Base-by-base conservation (phyloP, 108 stramenopile genomes). In the Skeletonema marinoi region DNA sequence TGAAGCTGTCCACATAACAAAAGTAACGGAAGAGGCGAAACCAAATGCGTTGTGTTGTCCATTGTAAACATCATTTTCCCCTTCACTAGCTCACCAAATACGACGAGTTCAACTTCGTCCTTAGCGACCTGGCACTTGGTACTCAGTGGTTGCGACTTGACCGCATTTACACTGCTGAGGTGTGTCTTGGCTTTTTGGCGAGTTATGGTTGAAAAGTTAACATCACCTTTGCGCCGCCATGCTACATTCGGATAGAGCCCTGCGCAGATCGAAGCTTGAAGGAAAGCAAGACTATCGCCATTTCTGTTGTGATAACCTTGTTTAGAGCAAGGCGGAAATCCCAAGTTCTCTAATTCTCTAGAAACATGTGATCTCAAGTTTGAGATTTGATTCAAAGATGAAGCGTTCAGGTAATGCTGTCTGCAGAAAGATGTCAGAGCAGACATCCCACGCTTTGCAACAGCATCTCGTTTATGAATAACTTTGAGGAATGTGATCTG, bases 201-300 rank as follows among this genome's bases (percentile, higher is more conserved):
- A 13, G 84, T 81, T 77, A 85, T 85, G 3, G 90, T 93, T 2
- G 88, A 82, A 77, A 89, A 93, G 63, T 93, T 93, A 3, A 83
- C 75, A 16, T 90, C 89, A 4, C 92, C 92, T 32, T 31, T 30
- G 32, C 82, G 73, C 30, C 92, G 80, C 29, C 59, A 89, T 9
- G 88, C 87, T 5, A 93, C 73, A 66, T 93, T 93, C 25, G 92
- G 92, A 70, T 93, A 93, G 44, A 90, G 70, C 12, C 92, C 92
- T 3, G 92, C 92, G 29, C 80, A 83, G 62, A 91, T 83, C 6
- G 89, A 72, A 32, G 92, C 88, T 42, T 88, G 86, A 42, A 79
- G 71, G 54, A 85, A 81, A 66, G 86, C 86, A 56, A 85, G 67
- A 32, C 65, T 54, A 65, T 87, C 75, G 13, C 86, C 86, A 71